Base-by-base conservation (phyloP, 345 rosid genomes). In the Acer yangbiense region DNA sequence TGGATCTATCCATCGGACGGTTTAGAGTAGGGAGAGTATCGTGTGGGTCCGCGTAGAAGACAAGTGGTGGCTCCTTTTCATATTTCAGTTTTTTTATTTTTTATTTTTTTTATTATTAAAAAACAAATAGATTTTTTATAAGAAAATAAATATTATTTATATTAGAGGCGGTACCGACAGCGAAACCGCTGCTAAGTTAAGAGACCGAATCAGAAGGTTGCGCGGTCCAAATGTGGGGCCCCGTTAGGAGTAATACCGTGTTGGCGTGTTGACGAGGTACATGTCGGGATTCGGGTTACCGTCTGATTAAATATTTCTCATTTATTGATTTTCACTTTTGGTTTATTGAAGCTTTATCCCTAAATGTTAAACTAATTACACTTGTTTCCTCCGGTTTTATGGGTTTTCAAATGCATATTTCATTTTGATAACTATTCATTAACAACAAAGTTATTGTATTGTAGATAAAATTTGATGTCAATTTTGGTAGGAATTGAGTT, bases 261-360 rank as follows among this genome's bases (percentile, higher is more conserved):
- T 84, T 82, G 90, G 89, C 89, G 84, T 79, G 93, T 84, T 82
- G 90, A 91, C 93, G 85, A 84, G 87, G 85, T 85, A 76, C 27
- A 61, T 86, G 92, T 90, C 88, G 85, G 90, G 82, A 79, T 86
- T 82, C 87, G 62, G 80, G 80, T 82, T 85, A 82, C 91, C 89
- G 86, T 72, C 85, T 86, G 81, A 72, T 75, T 9, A 7, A 68
- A 74, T 64, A 65, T 48, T 67, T 1, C 2, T 10, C 29, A 0
- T 4, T 41, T 16, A 35, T 35, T 35, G 39, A 35, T n/a, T 43
- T 23, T 23, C 1, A 18, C 2, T 18, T 17, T 25, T 9, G 1
- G 21, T 8, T 13, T 3, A n/a, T 58, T 43, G n/a, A 25, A 73
- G n/a, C 7, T 39, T 60, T 20, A 18, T 39, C 4, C 21, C 17